Evolutionary conservation across 2,329 filamentous ascomycete genomes (phyloP), one percentile per base, ranked within the genome.

Genomic region (Didymella sp.): DNA sequence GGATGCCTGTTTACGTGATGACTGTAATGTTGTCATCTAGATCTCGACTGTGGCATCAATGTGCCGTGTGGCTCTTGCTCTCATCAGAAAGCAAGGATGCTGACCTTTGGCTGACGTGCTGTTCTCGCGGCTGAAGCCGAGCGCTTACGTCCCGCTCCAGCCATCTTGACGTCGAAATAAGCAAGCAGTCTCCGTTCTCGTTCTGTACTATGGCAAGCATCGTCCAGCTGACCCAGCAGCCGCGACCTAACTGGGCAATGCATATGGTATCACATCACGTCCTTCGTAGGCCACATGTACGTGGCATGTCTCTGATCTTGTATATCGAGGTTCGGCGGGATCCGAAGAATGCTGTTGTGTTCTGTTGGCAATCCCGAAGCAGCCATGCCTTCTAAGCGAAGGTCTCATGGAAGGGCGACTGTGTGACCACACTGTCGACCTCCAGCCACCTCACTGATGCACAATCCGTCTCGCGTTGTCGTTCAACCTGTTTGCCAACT

Each of bases 241-340:
- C 27, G 25, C 15, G 27, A 27, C n/a, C 35, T 38, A 48, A 38
- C 42, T 1, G 33, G 24, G 25, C 41, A 47, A 37, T 40, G 51
- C 51, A 49, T 38, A 28, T 19, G n/a, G 38, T 31, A 44, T 55
- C 51, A 44, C 41, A 51, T 56, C 46, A 46, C 28, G 33, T 51
- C 42, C 35, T 31, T 42, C 22, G 33, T 46, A 46, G 41, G 27
- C 46, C 46, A 46, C 41, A 50, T 46, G 46, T 45, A 56, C 46
- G 46, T 56, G 46, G 46, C 46, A 41, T 46, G 46, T 52, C 48
- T 57, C 22, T 58, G 55, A 45, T 53, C 42, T 48, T 22, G 55
- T 52, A 49, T 47, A 37, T 45, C 44, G 21, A 45, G 19, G 35
- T 48, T 58, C 44, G 49, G 55, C 40, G 33, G 53, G 47, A 46